Conservation (phyloP, 2,329 filamentous ascomycete genomes). For the Magnaporthales sp. region DNA sequence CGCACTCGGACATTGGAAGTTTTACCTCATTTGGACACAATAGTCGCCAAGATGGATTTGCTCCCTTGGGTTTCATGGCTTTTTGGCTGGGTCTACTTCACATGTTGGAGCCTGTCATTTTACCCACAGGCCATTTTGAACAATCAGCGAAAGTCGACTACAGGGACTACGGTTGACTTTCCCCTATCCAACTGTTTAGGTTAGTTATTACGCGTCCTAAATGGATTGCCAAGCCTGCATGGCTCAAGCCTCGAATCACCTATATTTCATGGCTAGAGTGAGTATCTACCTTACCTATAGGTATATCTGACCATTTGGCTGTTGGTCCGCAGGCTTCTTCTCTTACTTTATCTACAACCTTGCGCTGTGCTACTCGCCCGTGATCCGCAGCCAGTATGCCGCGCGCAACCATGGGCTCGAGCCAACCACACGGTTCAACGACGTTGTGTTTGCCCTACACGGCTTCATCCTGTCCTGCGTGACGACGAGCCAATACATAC, state of each 20-base stretch:
- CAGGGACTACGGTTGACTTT: slow-evolving; percentile 82
- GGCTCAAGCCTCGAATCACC: not conserved
- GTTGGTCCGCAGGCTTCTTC: slow-evolving; percentile 46
- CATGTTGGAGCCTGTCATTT: slow-evolving; percentile 80
- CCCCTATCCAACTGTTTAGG: slow-evolving; percentile 63
- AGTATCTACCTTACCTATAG: too few relatives aligned
- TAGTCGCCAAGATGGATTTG: slow-evolving; percentile 17
- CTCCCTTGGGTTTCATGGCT: slow-evolving; percentile 44
- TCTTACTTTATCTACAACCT: slow-evolving; percentile 69
- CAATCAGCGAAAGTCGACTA: slow-evolving; percentile 64
- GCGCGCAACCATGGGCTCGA: slow-evolving; percentile 64
- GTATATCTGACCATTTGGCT: not conserved
- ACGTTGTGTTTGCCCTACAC: slow-evolving; percentile 80
- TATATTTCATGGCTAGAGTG: not conserved
- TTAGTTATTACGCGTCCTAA: slow-evolving; percentile 21
- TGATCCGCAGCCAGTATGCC: slow-evolving; percentile 76
- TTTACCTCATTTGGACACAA: not conserved
- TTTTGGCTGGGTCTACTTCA: slow-evolving; percentile 68
- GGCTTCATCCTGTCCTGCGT: slow-evolving; percentile 64
- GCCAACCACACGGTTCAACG: slow-evolving; percentile 83
- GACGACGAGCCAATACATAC: slow-evolving; percentile 66
- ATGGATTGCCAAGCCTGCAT: not conserved
- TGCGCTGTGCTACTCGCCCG: slow-evolving; percentile 69
- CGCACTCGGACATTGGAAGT: not conserved
- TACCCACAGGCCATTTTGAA: slow-evolving; percentile 87